Base-by-base conservation (phyloP, 75 land plant genomes). In the Sequoiadendron giganteum region DNA sequence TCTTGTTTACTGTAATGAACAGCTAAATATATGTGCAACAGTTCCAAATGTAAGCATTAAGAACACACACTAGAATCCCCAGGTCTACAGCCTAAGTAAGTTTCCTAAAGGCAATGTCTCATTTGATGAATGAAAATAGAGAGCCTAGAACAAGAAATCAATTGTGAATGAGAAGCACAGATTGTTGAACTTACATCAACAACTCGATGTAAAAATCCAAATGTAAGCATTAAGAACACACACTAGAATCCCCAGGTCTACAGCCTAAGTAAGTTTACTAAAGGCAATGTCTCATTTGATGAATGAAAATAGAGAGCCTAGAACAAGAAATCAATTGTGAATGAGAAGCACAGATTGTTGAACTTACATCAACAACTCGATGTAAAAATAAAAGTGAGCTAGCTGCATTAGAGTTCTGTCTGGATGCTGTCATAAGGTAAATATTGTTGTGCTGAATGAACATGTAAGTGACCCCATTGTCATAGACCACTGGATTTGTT, bases 331-430 rank as follows among this genome's bases (percentile, higher is more conserved):
- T 87, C 86, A 32, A 16, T 47, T 21, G 36, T 78, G 45, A 40
- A 84, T 84, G 38, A n/a, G 30, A 36, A 87, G 58, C 14, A 58
- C 15, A 65, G 9, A n/a, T 47, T 43, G 47, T n/a, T 18, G 30
- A 56, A 87, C 98, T 95, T 90, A 98, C 99, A 93, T 98, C 99
- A 75, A 97, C 95, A 77, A 98, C 92, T 8, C 99, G 94, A 79
- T 98, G 99, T 38, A 98, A 95, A 91, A 98, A 98, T 47, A 97
- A 92, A 39, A 98, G 94, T 83, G 94, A 93, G 86, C 99, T 98
- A 10, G 99, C 96, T 61, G 99, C 99, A 95, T 98, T 98, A 93
- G 99, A 95, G 85, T 98, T 98, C 95, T 98, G 99, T 89, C 99
- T 93, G 0, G 99, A 86, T 19, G 99, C 98, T 13, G 93, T 93